These are phyloP conservation scores for Ampelocalamus luodianensis DNA, from an alignment of 176 grass and related monocot species.

Conservation along the genomic window DNA sequence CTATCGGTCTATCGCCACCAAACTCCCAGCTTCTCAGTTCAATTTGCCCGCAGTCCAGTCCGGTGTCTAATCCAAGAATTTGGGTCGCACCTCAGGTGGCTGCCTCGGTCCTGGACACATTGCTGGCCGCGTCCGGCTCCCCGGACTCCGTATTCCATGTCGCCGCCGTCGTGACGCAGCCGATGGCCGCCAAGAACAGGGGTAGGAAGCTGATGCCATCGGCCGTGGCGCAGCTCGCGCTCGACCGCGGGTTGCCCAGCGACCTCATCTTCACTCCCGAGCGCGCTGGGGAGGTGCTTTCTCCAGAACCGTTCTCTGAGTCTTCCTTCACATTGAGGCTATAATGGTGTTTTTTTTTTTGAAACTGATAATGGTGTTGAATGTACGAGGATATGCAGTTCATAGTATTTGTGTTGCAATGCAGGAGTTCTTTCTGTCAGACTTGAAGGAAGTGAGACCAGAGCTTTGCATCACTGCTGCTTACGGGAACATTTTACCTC, in stretches of 20 bases:
- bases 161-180: slow-evolving; percentile 79
- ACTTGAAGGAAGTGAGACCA: slow-evolving; percentile 68
- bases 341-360: not conserved
- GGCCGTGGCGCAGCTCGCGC: slow-evolving; percentile 65
- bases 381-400: not conserved
- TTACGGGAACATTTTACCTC: slow-evolving; percentile 93
- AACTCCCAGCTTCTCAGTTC: slow-evolving; percentile 19
- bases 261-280: slow-evolving; percentile 83
- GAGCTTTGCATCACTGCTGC: slow-evolving; percentile 89
- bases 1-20: not conserved
- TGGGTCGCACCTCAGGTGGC: slow-evolving; percentile 54
- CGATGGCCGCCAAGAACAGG: slow-evolving; percentile 62
- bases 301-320: not conserved
- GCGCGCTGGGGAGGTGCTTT: slow-evolving; percentile 59
- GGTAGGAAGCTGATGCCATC: slow-evolving; percentile 80
- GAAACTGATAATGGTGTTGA: not conserved
- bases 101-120: slow-evolving; percentile 68
- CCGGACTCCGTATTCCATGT: slow-evolving; percentile 64
- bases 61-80: slow-evolving; percentile 8
- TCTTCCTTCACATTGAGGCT: not conserved
- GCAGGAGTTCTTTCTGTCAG: slow-evolving; percentile 71
- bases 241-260: slow-evolving; percentile 68
- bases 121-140: slow-evolving; percentile 61
- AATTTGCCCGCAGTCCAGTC: not conserved
- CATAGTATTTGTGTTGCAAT: slow-evolving; percentile 36